Evolutionary conservation across 2,329 filamentous ascomycete species (phyloP), one percentile per base, ranked within the genome.

Genomic region (Truncatella angustata): DNA sequence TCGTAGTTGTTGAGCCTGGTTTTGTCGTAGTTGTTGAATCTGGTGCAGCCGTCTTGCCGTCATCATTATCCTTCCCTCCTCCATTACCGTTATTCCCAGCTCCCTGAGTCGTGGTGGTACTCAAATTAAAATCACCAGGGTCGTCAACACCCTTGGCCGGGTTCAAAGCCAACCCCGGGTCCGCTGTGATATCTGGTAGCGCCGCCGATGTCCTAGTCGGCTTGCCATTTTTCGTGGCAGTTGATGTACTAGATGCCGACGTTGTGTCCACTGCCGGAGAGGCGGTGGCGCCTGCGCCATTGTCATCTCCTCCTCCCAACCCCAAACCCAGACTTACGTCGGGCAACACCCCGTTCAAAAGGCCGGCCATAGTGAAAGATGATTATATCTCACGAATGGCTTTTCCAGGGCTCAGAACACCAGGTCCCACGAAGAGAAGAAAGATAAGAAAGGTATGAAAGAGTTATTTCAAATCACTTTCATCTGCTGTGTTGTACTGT

Each of bases 291-390:
- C 23, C 24, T 28, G 50, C 40, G 35, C 49, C 30, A 49, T 45
- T 44, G 53, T 28, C 37, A 21, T 21, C 52, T 26, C 39, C 48
- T 36, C 47, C 47, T n/a, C 53, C 49, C 14, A 49, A 23, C 2
- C 51, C 51, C 36, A 53, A 32, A 28, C 50, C 50, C 34, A 52
- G 20, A 21, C 23, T 39, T n/a, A 36, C 32, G 40, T 37, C 42
- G 23, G 49, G 23, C 20, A 49, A 49, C 42, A 54, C 34, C 35
- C 53, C 50, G 7, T 21, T 34, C 24, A 54, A 54, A 45, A 54
- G 53, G 44, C 53, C 53, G 49, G 52, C 39, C 53, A 54, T 54
- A 21, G 21, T 52, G 49, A 48, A 42, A 35, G 20, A 16, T 44
- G 32, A 44, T 32, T 34, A 32, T 12, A 34, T 6, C 16, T 21